Base-by-base conservation (phyloP, 768 basidiomycete genomes). In the Auricularia heimuer region DNA sequence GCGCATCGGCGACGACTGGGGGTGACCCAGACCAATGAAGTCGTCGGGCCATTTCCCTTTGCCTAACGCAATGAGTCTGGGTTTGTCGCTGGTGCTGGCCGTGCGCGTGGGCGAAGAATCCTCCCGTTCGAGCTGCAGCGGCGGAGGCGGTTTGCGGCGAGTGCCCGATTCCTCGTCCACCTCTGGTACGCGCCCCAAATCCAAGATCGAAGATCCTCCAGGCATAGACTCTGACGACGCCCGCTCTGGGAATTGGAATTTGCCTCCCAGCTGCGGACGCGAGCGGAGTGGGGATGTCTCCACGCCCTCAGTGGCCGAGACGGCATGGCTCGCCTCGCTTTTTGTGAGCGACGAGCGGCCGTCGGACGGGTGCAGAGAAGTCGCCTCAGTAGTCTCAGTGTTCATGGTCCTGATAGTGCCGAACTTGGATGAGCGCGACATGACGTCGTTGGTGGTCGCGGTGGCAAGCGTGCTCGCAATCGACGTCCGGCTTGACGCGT, bases 11-110 rank as follows among this genome's bases (percentile, higher is more conserved):
- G 56, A 60, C 29, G 56, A 33, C 11, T 29, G 29, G 29, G 56
- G 56, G 14, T 29, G 56, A 18, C 56, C 56, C 24, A 60, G 56
- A 6, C 47, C 47, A 51, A 51, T 51, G 47, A 90, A 89, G 73
- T 90, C 89, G 74, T 90, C 88, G 0, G 90, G 88, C 88, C 88
- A 91, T 73, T 88, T 90, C 65, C 87, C 89, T 73, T 90, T 89
- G 39, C 85, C 84, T 39, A 90, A 82, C 64, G 85, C 81, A 67
- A 90, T 42, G 39, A 42, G 78, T 29, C 39, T 63, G 10, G 54
- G 54, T 29, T 54, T 54, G 11, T 54, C 56, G 56, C 56, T 24
- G 7, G 29, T 14, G 14, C 14, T 33, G 24, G 21, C 29, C 12
- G 56, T 24, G 8, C 29, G 10, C 7, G 24, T 29, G 16, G 56